Percentiles rank a stretch among this genome's conserved stretches.
These are phyloP conservation scores for Diplocarpon mali DNA, from an alignment of 2,329 filamentous ascomycete genomes.

Conservation along the genomic window DNA sequence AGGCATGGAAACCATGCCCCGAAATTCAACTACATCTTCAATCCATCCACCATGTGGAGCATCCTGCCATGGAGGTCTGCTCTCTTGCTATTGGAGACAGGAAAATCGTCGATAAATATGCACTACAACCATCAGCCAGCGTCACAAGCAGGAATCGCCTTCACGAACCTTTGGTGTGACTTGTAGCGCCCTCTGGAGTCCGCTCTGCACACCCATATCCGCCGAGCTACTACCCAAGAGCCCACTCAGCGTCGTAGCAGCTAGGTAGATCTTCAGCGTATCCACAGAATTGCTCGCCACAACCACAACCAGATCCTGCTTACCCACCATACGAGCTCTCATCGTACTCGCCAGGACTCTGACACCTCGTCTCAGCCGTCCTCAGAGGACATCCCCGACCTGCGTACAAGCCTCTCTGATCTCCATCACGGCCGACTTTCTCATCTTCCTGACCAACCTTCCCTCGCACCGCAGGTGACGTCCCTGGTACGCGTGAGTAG, in stretches of 20 bases:
- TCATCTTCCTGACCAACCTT: slow-evolving; percentile 57
- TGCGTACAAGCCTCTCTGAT: slow-evolving; percentile 52
- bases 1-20: slow-evolving; percentile 52
- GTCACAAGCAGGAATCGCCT: background rate
- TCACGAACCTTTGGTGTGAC: slow-evolving; percentile 53
- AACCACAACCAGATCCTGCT: slow-evolving; percentile 65
- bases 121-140: slow-evolving; percentile 31
- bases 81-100: slow-evolving; percentile 69
- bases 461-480: slow-evolving; percentile 35
- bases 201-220: slow-evolving; percentile 72
- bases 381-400: slow-evolving; percentile 52
- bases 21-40: slow-evolving; percentile 50
- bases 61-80: slow-evolving; percentile 67
- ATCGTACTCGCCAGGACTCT: slow-evolving; percentile 55
- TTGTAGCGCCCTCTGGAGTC: slow-evolving; percentile 64
- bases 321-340: slow-evolving; percentile 50
- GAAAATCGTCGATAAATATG: slow-evolving; percentile 74
- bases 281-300: slow-evolving; percentile 67
- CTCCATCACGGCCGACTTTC: slow-evolving; percentile 60
- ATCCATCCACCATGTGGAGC: slow-evolving; percentile 47
- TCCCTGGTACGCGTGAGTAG: slow-evolving; percentile 38
- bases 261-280: slow-evolving; percentile 61
- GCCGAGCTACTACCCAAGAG: slow-evolving; percentile 69
- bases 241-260: slow-evolving; percentile 57
- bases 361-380: slow-evolving; percentile 47